Evolutionary conservation across 768 basidiomycete genomes (phyloP), one percentile per base, ranked within the genome.

Genomic region (Grammothele lineata): DNA sequence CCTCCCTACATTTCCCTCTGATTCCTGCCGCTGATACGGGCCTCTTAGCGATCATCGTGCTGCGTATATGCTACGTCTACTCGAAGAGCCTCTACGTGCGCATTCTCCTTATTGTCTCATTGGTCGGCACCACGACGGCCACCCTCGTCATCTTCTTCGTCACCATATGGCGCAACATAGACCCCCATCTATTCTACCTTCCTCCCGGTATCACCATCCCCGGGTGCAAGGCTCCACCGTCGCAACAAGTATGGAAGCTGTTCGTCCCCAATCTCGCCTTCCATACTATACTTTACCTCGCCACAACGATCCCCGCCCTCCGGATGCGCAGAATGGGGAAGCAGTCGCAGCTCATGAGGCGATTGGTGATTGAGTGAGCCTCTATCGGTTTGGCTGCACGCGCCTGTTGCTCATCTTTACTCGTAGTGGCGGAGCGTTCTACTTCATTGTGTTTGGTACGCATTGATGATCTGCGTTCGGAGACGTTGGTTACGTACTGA

Each of bases 21-120:
- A 15, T 17, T 11, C n/a, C n/a, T 19, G 1, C 17, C 9, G 3
- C 24, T 38, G 21, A 23, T 27, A 15, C 21, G 2, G 12, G 17
- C 21, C 24, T n/a, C 17, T 12, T 12, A 56, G 57, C 51, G 11
- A 51, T 58, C 43, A 50, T 58, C 26, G 57, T 58, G 17, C 42
- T 58, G 19, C 54, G 57, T 9, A 55, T 55, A 12, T 58, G 57
- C 49, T 53, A 56, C 34, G 49, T 58, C 22, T 58, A 50, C 27
- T 46, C 45, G 8, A 52, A 51, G 25, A 23, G 34, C 26, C 40
- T 34, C 23, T 15, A 50, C 11, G 46, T 37, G 4, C 57, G 54
- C 27, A 17, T 35, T 4, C 26, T 51, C 19, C 30, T 51, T 19
- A 36, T 55, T 40, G 43, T 18, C 19, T 32, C 32, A 39, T 58